Evolutionary conservation across 2,329 filamentous ascomycete species (phyloP).

Genomic region (Trematosphaeria pertusa): DNA sequence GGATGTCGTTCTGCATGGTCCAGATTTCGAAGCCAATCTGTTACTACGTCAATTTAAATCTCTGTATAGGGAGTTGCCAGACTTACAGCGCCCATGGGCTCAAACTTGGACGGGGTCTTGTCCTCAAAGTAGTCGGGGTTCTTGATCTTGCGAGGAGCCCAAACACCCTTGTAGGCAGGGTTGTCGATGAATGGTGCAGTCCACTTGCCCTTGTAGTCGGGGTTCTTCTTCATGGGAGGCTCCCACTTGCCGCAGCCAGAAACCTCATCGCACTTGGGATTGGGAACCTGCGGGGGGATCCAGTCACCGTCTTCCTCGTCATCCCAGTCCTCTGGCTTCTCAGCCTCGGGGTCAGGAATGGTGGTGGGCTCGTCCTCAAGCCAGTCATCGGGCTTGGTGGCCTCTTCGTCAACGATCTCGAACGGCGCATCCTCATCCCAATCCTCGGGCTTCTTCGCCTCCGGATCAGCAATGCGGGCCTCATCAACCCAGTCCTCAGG

Average conservation of each 20-base stretch:
- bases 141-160: constrained; percentile 93
- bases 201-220: constrained; percentile 99
- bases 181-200: constrained; percentile 91
- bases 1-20: constrained; percentile 99
- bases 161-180: constrained; percentile 95
- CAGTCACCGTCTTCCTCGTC: constrained; percentile 99
- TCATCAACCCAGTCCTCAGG: constrained; percentile 96
- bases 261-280: constrained; percentile 93
- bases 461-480: constrained; percentile 87
- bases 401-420: constrained; percentile 94
- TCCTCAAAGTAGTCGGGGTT: constrained; percentile 98
- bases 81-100: constrained; percentile 96
- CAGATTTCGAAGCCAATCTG: constrained; percentile 98
- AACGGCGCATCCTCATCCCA: constrained; percentile 99
- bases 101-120: constrained; percentile 94
- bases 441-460: constrained; percentile 94
- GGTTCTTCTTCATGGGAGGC: constrained; percentile 92
- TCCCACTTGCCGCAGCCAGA: constrained; percentile 95
- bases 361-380: constrained; percentile 85
- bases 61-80: constrained; percentile 14
- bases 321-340: constrained; percentile 99
- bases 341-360: constrained; percentile 88
- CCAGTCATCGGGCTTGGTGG: constrained; percentile 93
- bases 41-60: constrained; percentile 18
- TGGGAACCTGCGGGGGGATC: constrained; percentile 86